Conservation (phyloP, 441 rosid species). For the Metrosideros polymorpha region DNA sequence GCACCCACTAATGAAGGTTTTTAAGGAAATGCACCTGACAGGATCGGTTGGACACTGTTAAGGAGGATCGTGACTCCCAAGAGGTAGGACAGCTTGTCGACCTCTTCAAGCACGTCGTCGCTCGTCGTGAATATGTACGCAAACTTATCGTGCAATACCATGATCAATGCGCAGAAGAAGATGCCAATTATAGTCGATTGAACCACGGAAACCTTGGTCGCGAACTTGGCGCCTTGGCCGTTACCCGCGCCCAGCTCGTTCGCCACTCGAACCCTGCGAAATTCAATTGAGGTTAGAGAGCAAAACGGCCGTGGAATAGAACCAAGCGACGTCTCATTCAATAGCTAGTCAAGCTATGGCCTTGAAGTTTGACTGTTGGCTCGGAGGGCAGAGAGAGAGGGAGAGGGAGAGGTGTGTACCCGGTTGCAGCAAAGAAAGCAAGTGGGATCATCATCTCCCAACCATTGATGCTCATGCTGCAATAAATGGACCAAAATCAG, state of each 20-base stretch:
- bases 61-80: conserved; percentile 52
- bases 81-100: conserved; percentile 33
- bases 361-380: neutral
- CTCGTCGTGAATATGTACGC: conserved; percentile 53
- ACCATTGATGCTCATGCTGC: conserved; percentile 69
- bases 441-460: conserved; percentile 74
- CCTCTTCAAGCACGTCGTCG: conserved; percentile 31
- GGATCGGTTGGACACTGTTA: conserved; percentile 68
- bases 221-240: conserved; percentile 50
- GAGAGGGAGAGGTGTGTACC: conserved; percentile 15
- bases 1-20: neutral
- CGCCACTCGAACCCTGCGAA: conserved; percentile 54
- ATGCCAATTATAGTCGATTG: conserved; percentile 47
- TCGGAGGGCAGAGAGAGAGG: neutral
- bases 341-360: neutral
- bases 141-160: conserved; percentile 30
- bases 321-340: neutral
- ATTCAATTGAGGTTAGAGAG: neutral
- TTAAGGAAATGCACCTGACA: conserved; percentile 36
- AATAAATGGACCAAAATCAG: neutral
- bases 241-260: conserved; percentile 74
- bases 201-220: conserved; percentile 37
- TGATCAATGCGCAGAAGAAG: conserved; percentile 28
- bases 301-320: neutral
- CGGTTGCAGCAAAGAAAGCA: conserved; percentile 58